Conservation (phyloP, 306 rosid species). For the Gastrolobium bilobum region DNA sequence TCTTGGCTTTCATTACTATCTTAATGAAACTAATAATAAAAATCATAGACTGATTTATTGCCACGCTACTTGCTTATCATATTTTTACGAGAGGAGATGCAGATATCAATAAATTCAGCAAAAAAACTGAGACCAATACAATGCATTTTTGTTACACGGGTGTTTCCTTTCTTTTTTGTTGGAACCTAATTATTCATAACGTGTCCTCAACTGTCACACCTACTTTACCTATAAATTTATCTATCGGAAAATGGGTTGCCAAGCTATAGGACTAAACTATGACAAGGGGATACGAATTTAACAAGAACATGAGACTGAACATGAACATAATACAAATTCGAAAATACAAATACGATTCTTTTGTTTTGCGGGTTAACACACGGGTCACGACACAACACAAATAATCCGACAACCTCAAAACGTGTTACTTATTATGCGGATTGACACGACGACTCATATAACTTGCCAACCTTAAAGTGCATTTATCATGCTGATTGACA, state of each 20-base stretch:
- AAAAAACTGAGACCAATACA: not conserved
- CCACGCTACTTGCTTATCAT: not conserved
- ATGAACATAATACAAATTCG: too few relatives aligned
- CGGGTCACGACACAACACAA: too few relatives aligned
- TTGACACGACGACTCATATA: too few relatives aligned
- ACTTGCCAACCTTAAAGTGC: too few relatives aligned
- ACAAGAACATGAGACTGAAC: too few relatives aligned
- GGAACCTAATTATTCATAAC: not conserved
- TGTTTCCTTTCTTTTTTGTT: not conserved
- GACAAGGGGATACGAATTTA: too few relatives aligned
- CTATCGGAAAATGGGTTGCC: not conserved
- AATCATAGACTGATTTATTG: not conserved
- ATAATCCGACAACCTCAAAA: too few relatives aligned
- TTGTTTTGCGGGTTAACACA: too few relatives aligned
- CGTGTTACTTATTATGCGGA: too few relatives aligned
- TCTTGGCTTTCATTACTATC: slow-evolving; percentile 11
- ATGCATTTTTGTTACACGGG: not conserved
- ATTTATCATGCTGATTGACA: too few relatives aligned
- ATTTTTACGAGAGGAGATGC: not conserved
- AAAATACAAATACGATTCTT: too few relatives aligned
- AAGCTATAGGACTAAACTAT: not conserved
- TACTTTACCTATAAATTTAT: not conserved
- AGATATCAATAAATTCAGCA: slow-evolving; percentile 8
- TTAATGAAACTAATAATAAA: not conserved
- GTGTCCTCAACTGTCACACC: not conserved